These are phyloP conservation scores for Apiotrichum porosum DNA, from an alignment of 1,284 basidiomycete genomes.

Conservation along the genomic window DNA sequence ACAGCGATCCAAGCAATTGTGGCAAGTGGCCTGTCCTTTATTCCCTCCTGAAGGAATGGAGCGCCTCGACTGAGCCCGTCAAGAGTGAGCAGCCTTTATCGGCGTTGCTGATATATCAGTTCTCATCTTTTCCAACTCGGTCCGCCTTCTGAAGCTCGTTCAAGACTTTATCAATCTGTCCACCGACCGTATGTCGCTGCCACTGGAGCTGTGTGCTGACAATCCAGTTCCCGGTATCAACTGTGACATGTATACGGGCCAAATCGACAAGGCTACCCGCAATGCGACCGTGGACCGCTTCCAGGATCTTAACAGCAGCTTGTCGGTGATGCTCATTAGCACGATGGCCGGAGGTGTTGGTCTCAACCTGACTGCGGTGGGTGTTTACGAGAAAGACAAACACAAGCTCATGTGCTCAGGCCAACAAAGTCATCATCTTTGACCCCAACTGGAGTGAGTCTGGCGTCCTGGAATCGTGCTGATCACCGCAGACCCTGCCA, in stretches of 20 bases:
- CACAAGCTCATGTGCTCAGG: conserved; percentile 18
- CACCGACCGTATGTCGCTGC: conserved; percentile 32
- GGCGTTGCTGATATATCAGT: conserved; percentile 27
- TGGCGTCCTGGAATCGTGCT: neutral
- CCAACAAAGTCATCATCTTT: conserved; percentile 52
- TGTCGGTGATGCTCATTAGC: conserved; percentile 48
- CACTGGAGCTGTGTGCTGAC: conserved; percentile 20
- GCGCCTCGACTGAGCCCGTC: conserved; percentile 35
- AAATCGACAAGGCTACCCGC: conserved; percentile 43
- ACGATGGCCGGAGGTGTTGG: conserved; percentile 44
- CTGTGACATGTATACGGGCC: conserved; percentile 49
- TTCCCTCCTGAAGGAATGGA: conserved; percentile 49
- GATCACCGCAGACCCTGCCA: conserved; percentile 39
- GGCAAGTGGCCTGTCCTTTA: conserved; percentile 53
- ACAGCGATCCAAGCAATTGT: conserved; percentile 47
- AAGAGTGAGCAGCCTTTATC: too few relatives aligned
- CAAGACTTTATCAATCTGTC: conserved; percentile 45
- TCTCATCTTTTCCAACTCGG: conserved; percentile 51
- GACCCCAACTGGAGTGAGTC: conserved; percentile 48
- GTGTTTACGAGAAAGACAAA: conserved; percentile 1
- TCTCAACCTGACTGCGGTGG: conserved; percentile 43
- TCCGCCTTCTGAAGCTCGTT: conserved; percentile 51
- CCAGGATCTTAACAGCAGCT: conserved; percentile 44
- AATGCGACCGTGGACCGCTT: conserved; percentile 51
- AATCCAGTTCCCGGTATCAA: conserved; percentile 31